Base-by-base conservation (phyloP, 768 basidiomycete genomes). In the Termitomyces eurrhizus region DNA sequence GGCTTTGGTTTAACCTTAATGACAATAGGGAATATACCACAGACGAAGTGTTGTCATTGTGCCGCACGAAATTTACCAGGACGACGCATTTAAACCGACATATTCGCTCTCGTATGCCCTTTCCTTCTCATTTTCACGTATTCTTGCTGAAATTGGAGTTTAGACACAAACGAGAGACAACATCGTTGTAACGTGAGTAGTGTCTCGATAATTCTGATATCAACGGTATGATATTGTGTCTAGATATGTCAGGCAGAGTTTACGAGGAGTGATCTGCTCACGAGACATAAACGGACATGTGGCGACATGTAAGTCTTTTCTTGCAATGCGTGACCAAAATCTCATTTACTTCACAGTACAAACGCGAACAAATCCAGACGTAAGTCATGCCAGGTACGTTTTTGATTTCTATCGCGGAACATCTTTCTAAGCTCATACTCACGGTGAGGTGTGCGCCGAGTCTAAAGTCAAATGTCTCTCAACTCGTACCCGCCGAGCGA, bases 31-130 rank as follows among this genome's bases (percentile, higher is more conserved):
- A 21, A 21, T 21, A 21, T 1, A 21, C 21, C 21, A 21, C 21
- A 21, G 21, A 21, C 21, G 21, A 21, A 21, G 21, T 21, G 21
- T 21, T 21, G 21, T 21, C 21, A 21, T 21, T 21, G 21, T 21
- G 21, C 21, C 21, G 21, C 21, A 21, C 21, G 21, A 21, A 21
- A 21, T 21, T 21, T 21, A 21, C 21, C 21, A 78, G 88, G 39
- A 88, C 84, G 0, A 89, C 88, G 0, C 88, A 90, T 70, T 77
- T 90, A 51, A 88, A 88, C 70, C 80, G 88, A 16, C 88, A 90
- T 67, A 68, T 89, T 58, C 84, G 87, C 50, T 88, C 87, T 63
- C 88, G 88, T 89, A 69, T 57, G 87, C 77, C 12, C 26, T n/a
- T 21, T 32, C 56, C 39, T 57, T 52, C 14, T 55, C 8, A 54